phyloP scores from a whole-genome alignment of 2,329 filamentous ascomycete genomes.

The Coniochaeta sp. region DNA sequence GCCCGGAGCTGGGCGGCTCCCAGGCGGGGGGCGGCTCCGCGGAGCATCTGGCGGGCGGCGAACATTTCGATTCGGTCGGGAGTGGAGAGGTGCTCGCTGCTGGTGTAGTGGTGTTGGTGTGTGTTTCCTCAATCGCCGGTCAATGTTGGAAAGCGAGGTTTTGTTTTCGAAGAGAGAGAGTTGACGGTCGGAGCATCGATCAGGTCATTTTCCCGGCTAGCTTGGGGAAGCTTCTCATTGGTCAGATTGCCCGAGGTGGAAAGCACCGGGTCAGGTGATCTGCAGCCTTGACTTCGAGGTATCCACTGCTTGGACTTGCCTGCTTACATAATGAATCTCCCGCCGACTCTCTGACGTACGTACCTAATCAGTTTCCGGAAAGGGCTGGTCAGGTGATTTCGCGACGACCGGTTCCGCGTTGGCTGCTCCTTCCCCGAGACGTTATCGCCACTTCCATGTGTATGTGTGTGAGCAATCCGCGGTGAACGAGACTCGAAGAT shows the following conservation, averaged over 20 bases:
- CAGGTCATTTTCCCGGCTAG: conserved; percentile 15
- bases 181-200: conserved; percentile 6
- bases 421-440: not conserved
- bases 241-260: not conserved
- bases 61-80: conserved; percentile 46
- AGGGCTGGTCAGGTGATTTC: not conserved
- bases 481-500: not conserved
- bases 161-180: not conserved
- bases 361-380: not conserved
- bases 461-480: not conserved
- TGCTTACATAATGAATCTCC: not conserved
- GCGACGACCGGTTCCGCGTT: not conserved
- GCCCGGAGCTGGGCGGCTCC: conserved; percentile 52
- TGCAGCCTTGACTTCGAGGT: not conserved
- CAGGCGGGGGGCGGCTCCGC: conserved; percentile 56
- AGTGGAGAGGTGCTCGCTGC: conserved; percentile 7
- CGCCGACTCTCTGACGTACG: too few species aligned
- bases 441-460: not conserved
- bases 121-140: conserved; percentile 4
- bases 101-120: conserved; percentile 4
- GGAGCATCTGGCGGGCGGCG: conserved; percentile 53
- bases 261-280: not conserved
- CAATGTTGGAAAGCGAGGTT: not conserved
- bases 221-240: conserved; percentile 4
- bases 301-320: too few species aligned